A percentile compares a stretch with the other conserved stretches of the same genome.
phyloP scores from a whole-genome alignment of 805 yeast species.

The Ogataea naganishii region DNA sequence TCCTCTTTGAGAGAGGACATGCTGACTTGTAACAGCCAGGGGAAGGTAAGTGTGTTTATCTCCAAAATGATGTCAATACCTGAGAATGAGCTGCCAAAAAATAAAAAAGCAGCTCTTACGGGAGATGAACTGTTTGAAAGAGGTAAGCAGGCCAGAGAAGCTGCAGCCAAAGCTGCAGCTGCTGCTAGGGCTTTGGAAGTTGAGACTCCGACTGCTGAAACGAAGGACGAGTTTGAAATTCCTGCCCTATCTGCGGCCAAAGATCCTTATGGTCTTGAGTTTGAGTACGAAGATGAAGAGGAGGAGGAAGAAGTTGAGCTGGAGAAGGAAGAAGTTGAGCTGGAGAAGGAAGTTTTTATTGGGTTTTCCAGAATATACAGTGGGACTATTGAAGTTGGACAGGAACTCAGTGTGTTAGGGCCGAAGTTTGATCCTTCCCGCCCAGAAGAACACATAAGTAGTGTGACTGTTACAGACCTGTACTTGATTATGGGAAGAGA shows the following conservation, averaged over 20 bases:
- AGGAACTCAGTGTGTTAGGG: conserved; percentile 65
- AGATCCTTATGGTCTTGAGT: conserved; percentile 12
- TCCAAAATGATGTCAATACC: conserved; percentile 88
- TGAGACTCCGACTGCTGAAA: conserved; percentile 6
- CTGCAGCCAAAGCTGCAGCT: conserved; percentile 63
- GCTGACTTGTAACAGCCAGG: conserved; percentile 55
- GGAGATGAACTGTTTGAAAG: conserved; percentile 55
- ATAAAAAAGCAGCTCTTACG: conserved; percentile 30
- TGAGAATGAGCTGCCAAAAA: conserved; percentile 65
- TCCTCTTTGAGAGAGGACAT: conserved; percentile 43
- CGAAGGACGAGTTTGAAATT: conserved; percentile 11
- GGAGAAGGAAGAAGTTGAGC: conserved; percentile 30
- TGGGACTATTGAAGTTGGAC: conserved; percentile 73
- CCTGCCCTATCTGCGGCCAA: conserved; percentile 4
- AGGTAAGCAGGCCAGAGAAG: conserved; percentile 54
- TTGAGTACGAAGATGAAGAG: conserved; percentile 47
- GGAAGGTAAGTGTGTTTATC: conserved; percentile 68
- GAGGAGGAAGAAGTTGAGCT: conserved; percentile 38
- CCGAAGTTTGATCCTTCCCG: conserved; percentile 76
- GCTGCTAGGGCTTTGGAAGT: conserved; percentile 25
- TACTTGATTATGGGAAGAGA: conserved; percentile 92
- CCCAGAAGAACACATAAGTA: conserved; percentile 46
- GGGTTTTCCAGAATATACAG: conserved; percentile 88
- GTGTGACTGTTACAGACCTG: conserved; percentile 56
- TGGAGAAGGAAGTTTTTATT: conserved; percentile 54